phyloP scores from a whole-genome alignment of 163 green algal genomes.

The Scenedesmus sp. region DNA sequence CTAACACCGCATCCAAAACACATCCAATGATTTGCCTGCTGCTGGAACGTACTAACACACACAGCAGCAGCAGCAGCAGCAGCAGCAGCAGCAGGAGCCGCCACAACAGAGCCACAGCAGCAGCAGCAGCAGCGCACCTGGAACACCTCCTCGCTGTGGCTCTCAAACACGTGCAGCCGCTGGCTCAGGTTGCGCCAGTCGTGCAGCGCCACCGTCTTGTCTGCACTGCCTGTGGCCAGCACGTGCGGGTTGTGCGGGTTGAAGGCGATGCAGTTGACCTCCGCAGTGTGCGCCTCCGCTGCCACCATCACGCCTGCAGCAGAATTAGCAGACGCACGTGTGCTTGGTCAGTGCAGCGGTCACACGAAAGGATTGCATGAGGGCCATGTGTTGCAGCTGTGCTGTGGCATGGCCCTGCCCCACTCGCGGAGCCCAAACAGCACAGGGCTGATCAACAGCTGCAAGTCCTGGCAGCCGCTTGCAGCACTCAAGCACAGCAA shows the following conservation, averaged over 20 bases:
- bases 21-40: too few relatives aligned
- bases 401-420: not conserved
- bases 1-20: too few relatives aligned
- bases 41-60: too few relatives aligned
- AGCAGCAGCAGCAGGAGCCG: not conserved
- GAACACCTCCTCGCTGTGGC: slow-evolving; percentile 97
- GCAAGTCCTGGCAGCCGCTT: too few relatives aligned
- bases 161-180: slow-evolving; percentile 94
- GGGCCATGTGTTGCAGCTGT: not conserved
- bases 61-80: not conserved
- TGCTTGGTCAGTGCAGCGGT: not conserved
- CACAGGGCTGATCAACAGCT: too few relatives aligned
- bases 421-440: too few relatives aligned
- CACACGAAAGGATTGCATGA: not conserved
- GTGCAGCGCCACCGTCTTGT: slow-evolving; percentile 91
- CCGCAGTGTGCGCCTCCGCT: slow-evolving; percentile 83
- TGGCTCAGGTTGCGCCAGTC: slow-evolving; percentile 93
- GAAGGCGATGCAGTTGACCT: slow-evolving; percentile 99
- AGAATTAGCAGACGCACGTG: not conserved
- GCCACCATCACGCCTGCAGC: slow-evolving; percentile 65
- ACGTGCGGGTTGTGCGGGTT: slow-evolving; percentile 98
- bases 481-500: too few relatives aligned
- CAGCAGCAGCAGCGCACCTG: slow-evolving; percentile 66
- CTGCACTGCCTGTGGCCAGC: slow-evolving; percentile 95
- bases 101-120: too few relatives aligned